Evolutionary conservation across 2,329 filamentous ascomycete genomes (phyloP), one percentile per base, ranked within the genome.

Genomic region (Monosporascus sp.): DNA sequence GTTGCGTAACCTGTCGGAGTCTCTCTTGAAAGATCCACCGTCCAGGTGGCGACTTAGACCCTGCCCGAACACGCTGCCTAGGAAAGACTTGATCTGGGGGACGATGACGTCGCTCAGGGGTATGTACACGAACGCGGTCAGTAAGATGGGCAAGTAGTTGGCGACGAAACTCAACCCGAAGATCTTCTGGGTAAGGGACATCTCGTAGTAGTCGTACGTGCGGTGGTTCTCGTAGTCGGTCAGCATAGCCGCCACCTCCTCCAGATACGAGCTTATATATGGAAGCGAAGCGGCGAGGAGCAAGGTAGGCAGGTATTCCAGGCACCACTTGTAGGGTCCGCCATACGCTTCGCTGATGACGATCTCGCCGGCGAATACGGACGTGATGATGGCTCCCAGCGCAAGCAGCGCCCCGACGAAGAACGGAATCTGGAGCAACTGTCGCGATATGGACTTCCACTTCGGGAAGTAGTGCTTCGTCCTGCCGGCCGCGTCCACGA

Each of bases 141-240:
- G 74, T 57, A 91, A 79, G 46, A 89, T 87, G 1, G 87, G 87
- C 1, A 91, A 76, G 65, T 91, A 92, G 4, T 88, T 88, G 14
- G 87, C 90, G 69, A 91, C 89, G 72, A 91, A 89, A 74, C 88
- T 89, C 65, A 92, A 79, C 37, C 89, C 77, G 55, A 91, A 91
- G 7, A 87, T 80, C 74, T 91, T 91, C 57, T 86, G 81, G 0
- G 86, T 88, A 59, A 88, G 76, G 0, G 87, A 85, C 55, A 83
- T 79, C 56, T 90, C 84, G 63, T 88, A 85, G 20, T 80, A 75
- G 49, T 86, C 84, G 35, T 84, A 77, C 0, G 87, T 91, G 51
- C 88, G 82, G 65, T 91, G 88, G 65, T 91, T 91, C 64, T 91
- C 88, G 60, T 81, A 89, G 17, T 87, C 74, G 11, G 83, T 89